phyloP scores from a whole-genome alignment of 805 yeast genomes.

The Limtongia smithiae region DNA sequence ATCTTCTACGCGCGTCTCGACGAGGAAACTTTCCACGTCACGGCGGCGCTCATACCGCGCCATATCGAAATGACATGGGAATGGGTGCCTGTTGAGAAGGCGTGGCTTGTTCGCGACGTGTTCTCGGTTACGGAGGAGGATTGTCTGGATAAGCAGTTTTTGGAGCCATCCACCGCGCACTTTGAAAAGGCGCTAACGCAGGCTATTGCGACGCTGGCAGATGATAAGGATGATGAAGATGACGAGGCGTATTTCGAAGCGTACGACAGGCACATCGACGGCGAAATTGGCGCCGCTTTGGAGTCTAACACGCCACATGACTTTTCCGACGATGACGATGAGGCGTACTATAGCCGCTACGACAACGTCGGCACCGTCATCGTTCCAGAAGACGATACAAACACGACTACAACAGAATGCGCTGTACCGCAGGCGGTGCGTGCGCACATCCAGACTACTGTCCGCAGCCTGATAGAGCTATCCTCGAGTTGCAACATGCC shows the following conservation, averaged over 20 bases:
- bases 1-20: conserved; percentile 12
- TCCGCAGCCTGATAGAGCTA: conserved; percentile 9
- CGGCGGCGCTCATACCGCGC: conserved; percentile 1
- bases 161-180: too few relatives aligned
- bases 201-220: neutral
- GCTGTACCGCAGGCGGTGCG: conserved; percentile 1
- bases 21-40: conserved; percentile 9
- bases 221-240: conserved; percentile 11
- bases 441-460: conserved; percentile 5
- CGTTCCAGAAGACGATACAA: conserved; percentile 26
- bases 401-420: neutral
- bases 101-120: conserved; percentile 22
- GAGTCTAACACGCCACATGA: neutral
- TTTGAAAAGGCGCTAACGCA: neutral
- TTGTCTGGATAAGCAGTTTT: neutral
- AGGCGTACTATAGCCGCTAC: conserved; percentile 21
- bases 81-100: conserved; percentile 11
- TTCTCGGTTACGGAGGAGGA: neutral
- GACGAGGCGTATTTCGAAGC: conserved; percentile 23
- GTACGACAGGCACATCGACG: conserved; percentile 24
- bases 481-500: too few relatives aligned
- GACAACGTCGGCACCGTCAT: conserved; percentile 28
- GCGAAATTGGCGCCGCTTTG: neutral
- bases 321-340: conserved; percentile 8
- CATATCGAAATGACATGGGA: conserved; percentile 9